Conservation (phyloP, 176 grass and related monocot genomes). For the Triticum turgidum region DNA sequence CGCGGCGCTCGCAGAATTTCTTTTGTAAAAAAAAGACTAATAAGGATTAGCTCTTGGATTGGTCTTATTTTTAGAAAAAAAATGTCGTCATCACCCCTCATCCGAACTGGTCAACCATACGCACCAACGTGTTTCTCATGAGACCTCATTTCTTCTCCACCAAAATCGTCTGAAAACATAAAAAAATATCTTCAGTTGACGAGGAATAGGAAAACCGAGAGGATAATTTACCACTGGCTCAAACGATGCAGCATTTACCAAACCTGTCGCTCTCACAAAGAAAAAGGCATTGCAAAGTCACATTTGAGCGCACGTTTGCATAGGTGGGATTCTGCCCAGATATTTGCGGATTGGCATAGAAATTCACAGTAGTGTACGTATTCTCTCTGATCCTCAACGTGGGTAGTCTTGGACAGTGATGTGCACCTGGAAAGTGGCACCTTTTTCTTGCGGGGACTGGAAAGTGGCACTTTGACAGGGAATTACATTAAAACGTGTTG, state of each 20-base stretch:
- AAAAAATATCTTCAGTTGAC: no score
- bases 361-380: not conserved
- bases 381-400: not conserved
- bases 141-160: no score
- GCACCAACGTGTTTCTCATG: no score
- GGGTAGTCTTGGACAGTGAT: not conserved
- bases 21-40: no score
- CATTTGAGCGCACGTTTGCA: not conserved
- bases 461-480: not conserved
- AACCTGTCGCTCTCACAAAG: not conserved
- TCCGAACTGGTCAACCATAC: no score
- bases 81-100: no score
- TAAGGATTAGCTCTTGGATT: no score
- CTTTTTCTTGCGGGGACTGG: not conserved
- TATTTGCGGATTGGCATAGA: not conserved
- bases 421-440: not conserved
- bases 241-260: not conserved
- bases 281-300: not conserved
- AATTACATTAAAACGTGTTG: not conserved
- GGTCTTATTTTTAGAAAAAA: no score
- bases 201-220: not conserved
- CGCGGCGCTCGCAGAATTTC: no score
- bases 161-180: no score
- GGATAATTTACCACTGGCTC: not conserved
- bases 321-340: not conserved